phyloP scores from a whole-genome alignment of 2,329 filamentous ascomycete species.

The Stagonosporopsis chrysanthemi region DNA sequence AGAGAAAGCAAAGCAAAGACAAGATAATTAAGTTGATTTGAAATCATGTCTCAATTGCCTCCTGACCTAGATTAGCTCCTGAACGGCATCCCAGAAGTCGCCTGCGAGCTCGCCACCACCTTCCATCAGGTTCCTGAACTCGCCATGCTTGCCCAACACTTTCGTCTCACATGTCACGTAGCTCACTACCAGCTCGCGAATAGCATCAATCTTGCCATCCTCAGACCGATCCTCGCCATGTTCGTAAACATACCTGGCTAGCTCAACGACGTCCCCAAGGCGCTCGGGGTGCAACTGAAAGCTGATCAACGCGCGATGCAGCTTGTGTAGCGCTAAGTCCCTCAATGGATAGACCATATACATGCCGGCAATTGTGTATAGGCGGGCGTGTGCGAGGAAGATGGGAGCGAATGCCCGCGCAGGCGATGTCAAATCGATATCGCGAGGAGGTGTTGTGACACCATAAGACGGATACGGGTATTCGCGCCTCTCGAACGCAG shows the following conservation, averaged over 20 bases:
- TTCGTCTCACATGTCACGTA: conserved; percentile 35
- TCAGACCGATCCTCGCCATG: conserved; percentile 21
- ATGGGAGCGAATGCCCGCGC: conserved; percentile 31
- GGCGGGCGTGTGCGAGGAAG: conserved; percentile 40
- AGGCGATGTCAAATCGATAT: not conserved
- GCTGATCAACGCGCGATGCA: conserved; percentile 35
- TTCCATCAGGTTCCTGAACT: conserved; percentile 30
- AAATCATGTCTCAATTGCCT: not conserved
- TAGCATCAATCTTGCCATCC: conserved; percentile 25
- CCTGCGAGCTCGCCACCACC: conserved; percentile 38
- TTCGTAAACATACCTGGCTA: conserved; percentile 36
- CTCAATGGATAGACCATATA: conserved; percentile 34
- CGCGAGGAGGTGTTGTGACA: not conserved
- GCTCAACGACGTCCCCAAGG: conserved; percentile 32
- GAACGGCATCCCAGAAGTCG: conserved; percentile 28
- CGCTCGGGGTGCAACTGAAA: conserved; percentile 35
- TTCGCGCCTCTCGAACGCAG: not conserved
- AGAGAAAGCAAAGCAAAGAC: not conserved
- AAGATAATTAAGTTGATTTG: not conserved
- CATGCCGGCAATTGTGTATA: conserved; percentile 39
- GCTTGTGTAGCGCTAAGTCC: conserved; percentile 33
- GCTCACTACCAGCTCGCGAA: conserved; percentile 33
- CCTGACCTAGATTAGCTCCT: not conserved
- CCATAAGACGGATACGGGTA: not conserved
- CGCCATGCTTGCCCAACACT: conserved; percentile 23